phyloP scores from a whole-genome alignment of 331 rosid genomes.

The Erythrophleum ivorense region DNA sequence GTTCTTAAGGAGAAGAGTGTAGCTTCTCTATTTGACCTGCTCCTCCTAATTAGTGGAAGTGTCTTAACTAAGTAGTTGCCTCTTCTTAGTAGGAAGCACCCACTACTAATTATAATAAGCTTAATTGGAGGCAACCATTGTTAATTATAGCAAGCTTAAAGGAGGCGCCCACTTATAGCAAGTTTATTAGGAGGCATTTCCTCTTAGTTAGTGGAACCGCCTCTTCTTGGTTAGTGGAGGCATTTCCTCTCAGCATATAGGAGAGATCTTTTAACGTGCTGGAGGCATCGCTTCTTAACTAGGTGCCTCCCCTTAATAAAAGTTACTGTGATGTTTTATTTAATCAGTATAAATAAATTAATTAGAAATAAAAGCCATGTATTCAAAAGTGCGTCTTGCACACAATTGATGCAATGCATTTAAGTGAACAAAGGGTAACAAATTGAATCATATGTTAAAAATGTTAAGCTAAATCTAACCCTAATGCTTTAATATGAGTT shows the following conservation, averaged over 20 bases:
- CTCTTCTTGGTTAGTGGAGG: neutral
- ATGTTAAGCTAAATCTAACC: neutral
- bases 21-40: neutral
- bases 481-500: constrained; percentile 17
- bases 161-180: neutral
- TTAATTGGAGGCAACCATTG: neutral
- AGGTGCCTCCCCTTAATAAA: neutral
- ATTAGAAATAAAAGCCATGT: neutral
- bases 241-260: neutral
- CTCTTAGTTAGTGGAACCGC: neutral
- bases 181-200: neutral
- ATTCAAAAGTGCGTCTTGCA: neutral
- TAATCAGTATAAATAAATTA: neutral
- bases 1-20: neutral
- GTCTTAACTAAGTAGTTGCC: neutral
- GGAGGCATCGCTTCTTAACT: neutral
- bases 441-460: neutral
- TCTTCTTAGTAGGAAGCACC: neutral
- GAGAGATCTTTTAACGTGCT: neutral
- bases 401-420: neutral
- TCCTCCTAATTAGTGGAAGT: neutral
- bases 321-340: neutral
- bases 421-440: neutral
- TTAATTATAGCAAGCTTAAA: neutral
- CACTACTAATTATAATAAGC: neutral